Evolutionary conservation across 192 early-diverging fungal species (phyloP).

Genomic region (Coemansia sp.): DNA sequence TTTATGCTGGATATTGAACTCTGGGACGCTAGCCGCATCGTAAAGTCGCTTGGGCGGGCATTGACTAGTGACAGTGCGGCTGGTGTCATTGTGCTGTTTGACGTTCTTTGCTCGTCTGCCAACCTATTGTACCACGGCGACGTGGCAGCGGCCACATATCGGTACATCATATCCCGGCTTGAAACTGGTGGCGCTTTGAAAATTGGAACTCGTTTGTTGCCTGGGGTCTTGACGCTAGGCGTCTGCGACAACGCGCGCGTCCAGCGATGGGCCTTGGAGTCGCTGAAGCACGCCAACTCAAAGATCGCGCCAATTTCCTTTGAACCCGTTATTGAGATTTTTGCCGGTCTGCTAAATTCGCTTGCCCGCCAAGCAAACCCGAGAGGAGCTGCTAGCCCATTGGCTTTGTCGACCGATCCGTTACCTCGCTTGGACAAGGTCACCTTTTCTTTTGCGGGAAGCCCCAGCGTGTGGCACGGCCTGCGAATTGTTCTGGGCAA

Average conservation of each 20-base stretch:
- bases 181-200: slow-evolving; percentile 9
- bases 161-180: slow-evolving; percentile 10
- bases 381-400: background rate
- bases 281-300: slow-evolving; percentile 18
- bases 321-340: slow-evolving; percentile 1
- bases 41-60: background rate
- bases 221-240: slow-evolving; percentile 23
- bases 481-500: slow-evolving; percentile 21
- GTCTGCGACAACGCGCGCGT: slow-evolving; percentile 12
- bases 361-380: background rate
- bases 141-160: slow-evolving; percentile 5
- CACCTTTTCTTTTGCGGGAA: slow-evolving; percentile 22
- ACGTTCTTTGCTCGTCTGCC: slow-evolving; percentile 15
- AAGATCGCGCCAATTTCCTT: slow-evolving; percentile 4
- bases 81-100: slow-evolving; percentile 19
- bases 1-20: slow-evolving; percentile 18
- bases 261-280: slow-evolving; percentile 24
- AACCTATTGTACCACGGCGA: slow-evolving; percentile 15
- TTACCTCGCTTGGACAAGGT: background rate
- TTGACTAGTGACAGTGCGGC: background rate
- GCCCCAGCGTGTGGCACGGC: slow-evolving; percentile 23
- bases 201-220: slow-evolving; percentile 19
- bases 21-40: slow-evolving; percentile 40
- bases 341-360: slow-evolving; percentile 13
- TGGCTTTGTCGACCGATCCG: background rate